phyloP scores from a whole-genome alignment of 106 monocot species.

The Iris macrosiphon region DNA sequence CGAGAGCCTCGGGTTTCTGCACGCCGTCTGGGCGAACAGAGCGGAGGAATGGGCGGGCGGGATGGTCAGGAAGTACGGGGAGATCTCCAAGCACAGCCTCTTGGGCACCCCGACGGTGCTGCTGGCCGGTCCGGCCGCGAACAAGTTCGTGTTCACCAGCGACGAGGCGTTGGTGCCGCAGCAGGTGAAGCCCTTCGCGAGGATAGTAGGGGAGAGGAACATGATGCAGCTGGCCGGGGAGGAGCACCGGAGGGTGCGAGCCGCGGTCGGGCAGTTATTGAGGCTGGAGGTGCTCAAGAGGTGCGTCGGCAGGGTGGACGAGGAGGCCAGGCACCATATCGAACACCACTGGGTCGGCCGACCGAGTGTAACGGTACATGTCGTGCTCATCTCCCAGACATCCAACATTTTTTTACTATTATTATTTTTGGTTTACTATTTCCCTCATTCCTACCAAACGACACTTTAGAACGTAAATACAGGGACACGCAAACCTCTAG shows the following conservation, averaged over 20 bases:
- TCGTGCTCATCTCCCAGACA: too few species aligned
- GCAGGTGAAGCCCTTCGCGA: too few species aligned
- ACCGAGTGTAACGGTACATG: neutral
- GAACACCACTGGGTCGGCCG: slow-evolving; percentile 4
- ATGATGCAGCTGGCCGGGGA: slow-evolving; percentile 17
- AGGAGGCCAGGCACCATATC: slow-evolving; percentile 21
- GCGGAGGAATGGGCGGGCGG: slow-evolving; percentile 5
- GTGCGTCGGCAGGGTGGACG: slow-evolving; percentile 18
- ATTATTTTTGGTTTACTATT: too few species aligned
- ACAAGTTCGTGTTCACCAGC: slow-evolving; percentile 10
- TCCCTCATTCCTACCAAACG: too few species aligned
- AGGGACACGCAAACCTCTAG: too few species aligned
- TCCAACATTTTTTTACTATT: too few species aligned
- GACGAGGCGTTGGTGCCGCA: neutral
- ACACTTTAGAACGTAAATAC: too few species aligned
- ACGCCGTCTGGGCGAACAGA: slow-evolving; percentile 7
- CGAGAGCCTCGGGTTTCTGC: slow-evolving; percentile 14
- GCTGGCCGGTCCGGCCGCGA: slow-evolving; percentile 9
- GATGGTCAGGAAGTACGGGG: slow-evolving; percentile 11
- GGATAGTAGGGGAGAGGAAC: slow-evolving; percentile 9
- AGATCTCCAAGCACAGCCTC: slow-evolving; percentile 9
- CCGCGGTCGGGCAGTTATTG: slow-evolving; percentile 18
- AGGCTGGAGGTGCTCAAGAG: slow-evolving; percentile 21
- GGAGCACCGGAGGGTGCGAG: slow-evolving; percentile 24
- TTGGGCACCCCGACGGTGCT: slow-evolving; percentile 13